Base-by-base conservation (phyloP, 1,284 basidiomycete species). In the Mycena citricolor region DNA sequence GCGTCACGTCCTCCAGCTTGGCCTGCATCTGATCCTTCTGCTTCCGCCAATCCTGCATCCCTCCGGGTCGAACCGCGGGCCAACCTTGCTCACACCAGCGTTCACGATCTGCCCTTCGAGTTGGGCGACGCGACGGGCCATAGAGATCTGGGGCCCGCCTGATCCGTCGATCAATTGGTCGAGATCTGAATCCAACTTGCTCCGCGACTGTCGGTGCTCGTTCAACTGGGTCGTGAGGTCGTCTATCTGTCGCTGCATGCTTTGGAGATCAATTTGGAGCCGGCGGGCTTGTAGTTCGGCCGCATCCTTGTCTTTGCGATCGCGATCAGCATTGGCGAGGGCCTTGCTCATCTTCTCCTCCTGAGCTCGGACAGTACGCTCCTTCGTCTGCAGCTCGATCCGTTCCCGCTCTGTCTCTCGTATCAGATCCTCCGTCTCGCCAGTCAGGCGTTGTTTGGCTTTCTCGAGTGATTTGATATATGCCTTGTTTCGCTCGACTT, bases 381-480 rank as follows among this genome's bases (percentile, higher is more conserved):
- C 86, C 53, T 83, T 80, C 14, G 73, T 72, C 26, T 83, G 74
- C 21, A 86, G 64, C 50, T 81, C 81, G 17, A 79, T 71, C 42
- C 83, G 81, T 57, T 90, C 87, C 49, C 79, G 74, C 53, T 91
- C 86, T 19, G 83, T 81, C 61, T 89, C 83, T 24, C 90, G 76
- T 22, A 74, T 73, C 33, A 91, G 67, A 62, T 97, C 94, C 60
- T 98, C 94, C 5, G 87, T 81, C 61, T 98, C 94, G 20, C 79
- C 78, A 10, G 82, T 76, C 30, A 97, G 70, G 0, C 90, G 78
- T 25, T 76, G 69, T 61, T 88, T 91, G 4, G 82, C 81, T 63
- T 90, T 89, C 67, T 93, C 87, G 14, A 95, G 71, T 19, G 90
- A 91, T 32, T 84, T 81, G 47, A 93, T 90, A 56, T 92, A 90